Base-by-base conservation (phyloP, 2,329 filamentous ascomycete species). In the Penicillium decumbens region DNA sequence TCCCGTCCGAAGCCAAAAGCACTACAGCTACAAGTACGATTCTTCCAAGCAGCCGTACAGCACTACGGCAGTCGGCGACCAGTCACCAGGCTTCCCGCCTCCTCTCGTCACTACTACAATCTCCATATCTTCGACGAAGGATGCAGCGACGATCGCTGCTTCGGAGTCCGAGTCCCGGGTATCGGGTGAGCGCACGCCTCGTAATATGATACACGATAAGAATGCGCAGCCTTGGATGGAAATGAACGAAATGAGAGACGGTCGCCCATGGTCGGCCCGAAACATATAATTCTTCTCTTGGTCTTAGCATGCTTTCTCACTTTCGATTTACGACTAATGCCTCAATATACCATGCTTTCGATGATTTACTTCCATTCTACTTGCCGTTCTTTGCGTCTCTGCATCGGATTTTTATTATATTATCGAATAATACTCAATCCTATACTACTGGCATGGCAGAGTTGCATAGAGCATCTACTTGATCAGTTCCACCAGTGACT, bases 31-130 rank as follows among this genome's bases (percentile, higher is more conserved):
- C 23, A 35, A 35, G 41, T 48, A 51, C 27, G 37, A 44, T 12
- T 51, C 50, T 32, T 44, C 41, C 27, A 53, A 53, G 23, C 27
- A 37, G 13, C 41, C 44, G 10, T 45, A 45, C 32, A 48, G 47
- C 27, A 48, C 48, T 1, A 48, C 51, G 1, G 44, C 44, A 6
- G 45, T 49, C 5, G 45, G 44, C 13, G 45, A 46, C 40, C 53
- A 46, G 32, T 57, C 55, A 7, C 55, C 52, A 0, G 41, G 43
- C 18, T 54, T 56, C 39, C 53, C 55, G 3, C 55, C 55, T 10
- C 52, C 55, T 2, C 41, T 56, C 12, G 35, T 56, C 38, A 56
- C 54, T 2, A 56, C 54, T 2, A 56, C 51, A 1, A 56, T 56
- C 9, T 52, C 49, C n/a, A 43, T 56, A 2, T 54, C 51, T 3